Conservation (phyloP, 2,329 filamentous ascomycete species). For the Aureobasidium pullulans region DNA sequence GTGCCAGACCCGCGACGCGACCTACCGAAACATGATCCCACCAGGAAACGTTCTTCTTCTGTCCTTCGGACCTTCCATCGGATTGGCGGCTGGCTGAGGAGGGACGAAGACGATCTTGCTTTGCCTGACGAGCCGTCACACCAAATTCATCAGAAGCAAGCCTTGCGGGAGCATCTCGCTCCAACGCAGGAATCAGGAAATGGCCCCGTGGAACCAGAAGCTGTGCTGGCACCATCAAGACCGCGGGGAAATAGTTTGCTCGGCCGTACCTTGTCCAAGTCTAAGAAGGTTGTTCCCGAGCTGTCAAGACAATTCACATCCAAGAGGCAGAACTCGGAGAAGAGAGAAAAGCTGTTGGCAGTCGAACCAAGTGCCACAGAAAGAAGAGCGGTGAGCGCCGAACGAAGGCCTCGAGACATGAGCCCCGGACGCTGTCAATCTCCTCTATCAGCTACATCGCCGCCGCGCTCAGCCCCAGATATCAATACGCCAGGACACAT, state of each 20-base stretch:
- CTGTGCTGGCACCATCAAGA: slow-evolving; percentile 1
- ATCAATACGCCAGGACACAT: slow-evolving; percentile 14
- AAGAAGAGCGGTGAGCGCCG: slow-evolving; percentile 63
- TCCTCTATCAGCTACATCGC: slow-evolving; percentile 30
- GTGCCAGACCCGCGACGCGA: slow-evolving; percentile 18
- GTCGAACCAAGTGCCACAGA: slow-evolving; percentile 57
- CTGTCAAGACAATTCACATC: slow-evolving; percentile 73
- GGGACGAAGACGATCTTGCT: slow-evolving; percentile 28
- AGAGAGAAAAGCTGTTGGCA: slow-evolving; percentile 63
- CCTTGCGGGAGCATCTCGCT: not conserved
- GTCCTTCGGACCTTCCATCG: slow-evolving; percentile 28
- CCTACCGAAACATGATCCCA: slow-evolving; percentile 21
- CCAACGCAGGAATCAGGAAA: slow-evolving; percentile 12
- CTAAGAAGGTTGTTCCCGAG: slow-evolving; percentile 63
- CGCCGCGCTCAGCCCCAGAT: slow-evolving; percentile 34
- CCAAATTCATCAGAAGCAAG: slow-evolving; percentile 1
- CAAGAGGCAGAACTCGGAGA: slow-evolving; percentile 75
- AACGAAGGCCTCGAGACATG: slow-evolving; percentile 34
- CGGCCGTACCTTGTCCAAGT: slow-evolving; percentile 15
- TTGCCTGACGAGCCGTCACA: slow-evolving; percentile 8
- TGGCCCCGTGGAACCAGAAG: slow-evolving; percentile 27
- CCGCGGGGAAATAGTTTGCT: slow-evolving; percentile 4
- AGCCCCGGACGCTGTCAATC: slow-evolving; percentile 39
- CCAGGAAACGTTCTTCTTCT: slow-evolving; percentile 24
- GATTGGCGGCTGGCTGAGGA: slow-evolving; percentile 34